These are phyloP conservation scores for Nymphaea thermarum DNA, from an alignment of 164 flowering plant species.

Conservation along the genomic window DNA sequence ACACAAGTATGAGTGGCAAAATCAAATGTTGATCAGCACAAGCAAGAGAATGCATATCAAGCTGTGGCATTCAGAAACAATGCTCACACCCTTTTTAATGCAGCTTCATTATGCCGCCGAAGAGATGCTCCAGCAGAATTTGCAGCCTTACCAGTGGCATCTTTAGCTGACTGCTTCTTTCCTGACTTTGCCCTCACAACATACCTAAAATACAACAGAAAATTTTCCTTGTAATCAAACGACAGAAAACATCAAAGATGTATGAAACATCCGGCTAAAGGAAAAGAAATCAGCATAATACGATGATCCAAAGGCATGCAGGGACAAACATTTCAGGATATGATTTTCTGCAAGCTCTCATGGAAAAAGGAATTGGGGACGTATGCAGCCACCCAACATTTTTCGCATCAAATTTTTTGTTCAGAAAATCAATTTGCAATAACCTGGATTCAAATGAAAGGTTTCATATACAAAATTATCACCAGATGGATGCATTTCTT, in stretches of 20 bases:
- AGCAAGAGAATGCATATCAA: neutral
- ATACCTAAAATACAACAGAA: conserved; percentile 40
- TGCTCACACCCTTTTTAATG: conserved; percentile 68
- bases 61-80: neutral
- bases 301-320: no score
- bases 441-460: no score
- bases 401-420: no score
- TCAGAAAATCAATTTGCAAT: no score
- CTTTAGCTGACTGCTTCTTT: conserved; percentile 83
- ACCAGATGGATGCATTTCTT: no score
- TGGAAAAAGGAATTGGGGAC: no score
- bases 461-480: no score
- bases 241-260: neutral
- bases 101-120: conserved; percentile 87
- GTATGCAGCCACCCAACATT: no score
- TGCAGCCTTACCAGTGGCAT: conserved; percentile 68
- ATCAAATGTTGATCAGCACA: neutral
- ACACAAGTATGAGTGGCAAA: no score
- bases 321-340: no score
- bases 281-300: neutral
- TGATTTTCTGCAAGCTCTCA: no score
- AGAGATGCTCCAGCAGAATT: conserved; percentile 95
- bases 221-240: neutral
- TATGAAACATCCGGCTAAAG: neutral
- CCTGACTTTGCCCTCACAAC: conserved; percentile 96